Base-by-base conservation (phyloP, 345 rosid species). In the Aethionema arabicum region DNA sequence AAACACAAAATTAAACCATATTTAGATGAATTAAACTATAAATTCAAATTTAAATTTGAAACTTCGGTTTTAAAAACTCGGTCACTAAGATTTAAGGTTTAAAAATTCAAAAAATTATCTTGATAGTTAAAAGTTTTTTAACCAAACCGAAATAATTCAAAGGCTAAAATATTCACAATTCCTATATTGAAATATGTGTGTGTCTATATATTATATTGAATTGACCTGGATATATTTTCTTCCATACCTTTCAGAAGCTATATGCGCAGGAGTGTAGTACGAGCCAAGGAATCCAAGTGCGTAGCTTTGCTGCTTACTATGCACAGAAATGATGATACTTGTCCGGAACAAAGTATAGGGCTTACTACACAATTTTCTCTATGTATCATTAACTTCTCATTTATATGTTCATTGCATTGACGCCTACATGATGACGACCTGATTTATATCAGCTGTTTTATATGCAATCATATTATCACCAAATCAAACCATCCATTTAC, bases 261-360 rank as follows among this genome's bases (percentile, higher is more conserved):
- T 86, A 56, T 86, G 90, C 59, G 80, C 90, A 47, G 90, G 87
- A 61, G 92, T 85, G 35, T 70, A 62, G 40, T 47, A 9, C 38
- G 41, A 54, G 45, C 44, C 59, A 59, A 51, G 66, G 35, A 49
- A 59, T 32, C 13, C 33, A 13, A 52, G 41, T 29, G 60, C 7
- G 42, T 42, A 32, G 54, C 67, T 52, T 68, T 36, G 65, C 55
- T 69, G 54, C 48, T 36, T 60, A n/a, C 27, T 38, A 16, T 30
- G 61, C 56, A 59, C 31, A 45, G 8, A 32, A 21, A 21, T 21
- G 27, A 39, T 64, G 44, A 46, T 55, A 55, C 16, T 38, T 69
- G 56, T 31, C 31, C 7, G 42, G 11, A 15, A 38, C 27, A 21
- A 21, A 21, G 1, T 54, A 6, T n/a, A n/a, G n/a, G 30, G 63